Conservation (phyloP, 768 basidiomycete genomes). For the Pulveroboletus frians region DNA sequence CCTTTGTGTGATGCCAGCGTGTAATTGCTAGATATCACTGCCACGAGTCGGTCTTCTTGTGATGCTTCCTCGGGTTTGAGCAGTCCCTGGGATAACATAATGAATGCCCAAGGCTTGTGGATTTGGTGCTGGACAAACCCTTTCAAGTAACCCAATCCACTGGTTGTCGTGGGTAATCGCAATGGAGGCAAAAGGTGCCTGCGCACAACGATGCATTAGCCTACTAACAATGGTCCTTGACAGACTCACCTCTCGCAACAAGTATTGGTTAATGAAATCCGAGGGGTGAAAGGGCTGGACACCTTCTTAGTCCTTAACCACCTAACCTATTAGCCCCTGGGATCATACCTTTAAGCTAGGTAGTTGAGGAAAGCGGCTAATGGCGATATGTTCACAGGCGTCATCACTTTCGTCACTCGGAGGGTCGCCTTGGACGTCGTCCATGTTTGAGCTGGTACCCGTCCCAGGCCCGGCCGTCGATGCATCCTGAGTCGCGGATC, state of each 20-base stretch:
- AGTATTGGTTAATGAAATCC: constrained; percentile 5
- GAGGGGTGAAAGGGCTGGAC: constrained; percentile 9
- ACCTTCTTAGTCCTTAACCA: background rate
- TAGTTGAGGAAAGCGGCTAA: constrained; percentile 4
- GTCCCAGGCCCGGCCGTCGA: background rate
- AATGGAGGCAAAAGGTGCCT: constrained; percentile 9
- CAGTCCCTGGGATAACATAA: background rate
- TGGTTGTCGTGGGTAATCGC: constrained; percentile 6
- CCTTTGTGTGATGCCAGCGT: background rate
- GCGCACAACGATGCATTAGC: background rate
- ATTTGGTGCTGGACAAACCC: background rate
- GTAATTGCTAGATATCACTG: background rate
- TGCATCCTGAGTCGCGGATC: background rate
- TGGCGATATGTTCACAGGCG: background rate
- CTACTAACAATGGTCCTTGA: background rate
- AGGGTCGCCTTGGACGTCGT: background rate
- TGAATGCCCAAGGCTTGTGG: background rate
- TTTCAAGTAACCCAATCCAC: constrained; percentile 7
- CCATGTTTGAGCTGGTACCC: background rate
- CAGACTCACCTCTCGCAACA: constrained; percentile 5
- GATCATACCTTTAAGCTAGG: background rate
- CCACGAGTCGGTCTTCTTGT: background rate
- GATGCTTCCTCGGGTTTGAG: background rate
- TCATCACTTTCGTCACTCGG: background rate
- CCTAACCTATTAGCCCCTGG: background rate